Evolutionary conservation across 331 rosid species (phyloP).

Genomic region (Ulmus americana): DNA sequence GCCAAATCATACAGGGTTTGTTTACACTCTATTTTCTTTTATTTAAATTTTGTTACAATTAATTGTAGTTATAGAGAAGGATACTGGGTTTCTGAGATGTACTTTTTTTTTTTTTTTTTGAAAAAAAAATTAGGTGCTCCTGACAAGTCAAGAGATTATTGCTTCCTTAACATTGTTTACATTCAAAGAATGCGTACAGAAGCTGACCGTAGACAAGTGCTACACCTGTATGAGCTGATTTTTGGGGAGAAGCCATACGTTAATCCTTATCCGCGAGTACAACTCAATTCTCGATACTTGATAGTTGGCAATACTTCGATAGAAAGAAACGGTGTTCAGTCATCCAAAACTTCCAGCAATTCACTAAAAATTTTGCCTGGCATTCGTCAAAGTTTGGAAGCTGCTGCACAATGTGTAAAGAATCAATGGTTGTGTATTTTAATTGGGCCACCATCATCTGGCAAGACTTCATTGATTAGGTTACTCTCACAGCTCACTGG

Average conservation of each 20-base stretch:
- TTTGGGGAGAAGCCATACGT: slow-evolving; percentile 51
- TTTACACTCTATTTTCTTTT: neutral
- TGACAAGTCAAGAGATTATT: slow-evolving; percentile 32
- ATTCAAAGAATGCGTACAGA: slow-evolving; percentile 88
- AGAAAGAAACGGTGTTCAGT: slow-evolving; percentile 45
- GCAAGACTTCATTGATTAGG: slow-evolving; percentile 77
- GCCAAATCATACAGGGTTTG: slow-evolving; percentile 76
- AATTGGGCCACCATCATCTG: slow-evolving; percentile 78
- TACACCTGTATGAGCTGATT: slow-evolving; percentile 52
- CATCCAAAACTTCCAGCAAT: slow-evolving; percentile 31
- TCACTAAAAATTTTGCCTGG: slow-evolving; percentile 58
- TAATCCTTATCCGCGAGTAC: slow-evolving; percentile 72
- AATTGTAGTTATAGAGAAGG: neutral
- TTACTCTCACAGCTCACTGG: slow-evolving; percentile 82
- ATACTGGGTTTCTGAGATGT: slow-evolving; percentile 8
- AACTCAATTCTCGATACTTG: slow-evolving; percentile 36
- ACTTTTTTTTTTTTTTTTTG: slow-evolving; percentile 10
- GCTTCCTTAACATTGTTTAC: slow-evolving; percentile 71
- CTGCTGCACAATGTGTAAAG: slow-evolving; percentile 68
- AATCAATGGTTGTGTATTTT: slow-evolving; percentile 85
- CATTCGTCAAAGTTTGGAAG: slow-evolving; percentile 71
- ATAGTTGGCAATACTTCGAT: slow-evolving; percentile 59
- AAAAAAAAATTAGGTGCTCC: slow-evolving; percentile 37
- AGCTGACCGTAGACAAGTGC: slow-evolving; percentile 69
- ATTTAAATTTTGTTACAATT: neutral